Base-by-base conservation (phyloP, 23 red algal species). In the Cyanidioschyzon merolae region DNA sequence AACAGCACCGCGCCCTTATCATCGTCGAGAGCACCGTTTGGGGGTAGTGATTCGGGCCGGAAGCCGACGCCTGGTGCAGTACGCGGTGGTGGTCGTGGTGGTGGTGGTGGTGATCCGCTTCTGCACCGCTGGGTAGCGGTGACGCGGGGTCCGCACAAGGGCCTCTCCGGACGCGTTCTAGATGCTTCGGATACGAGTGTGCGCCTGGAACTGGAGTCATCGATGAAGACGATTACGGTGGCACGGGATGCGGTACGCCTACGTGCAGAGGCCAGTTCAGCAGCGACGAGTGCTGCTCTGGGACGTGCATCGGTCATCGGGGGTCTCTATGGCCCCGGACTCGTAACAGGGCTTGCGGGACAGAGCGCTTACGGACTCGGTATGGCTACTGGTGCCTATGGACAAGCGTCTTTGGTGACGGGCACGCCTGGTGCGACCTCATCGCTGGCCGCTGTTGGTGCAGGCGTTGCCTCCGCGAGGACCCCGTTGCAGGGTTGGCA, bases 141-240 rank as follows among this genome's bases (percentile, higher is more conserved):
- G 15, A 91, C 41, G 68, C 76, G 36, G 26, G 94, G 94, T 1
- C 82, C 57, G 30, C 88, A 92, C 83, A 98, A 98, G 68, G 88
- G 94, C 59, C 79, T 89, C 76, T 35, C 74, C 40, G 94, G 94
- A 1, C 85, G 80, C 37, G 94, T 92, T 38, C 68, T 98, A 37
- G 86, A 86, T 34, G 84, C 88, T 15, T 78, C 79, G 35, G 88
- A 86, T n/a, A 75, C 68, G 37, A 86, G 77, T 39, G 87, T 98
- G 26, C 84, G 88, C 0, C 80, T 98, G 37, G 88, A 91, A 83
- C 81, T 98, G 75, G 87, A 76, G 34, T 86, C 86, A 0, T 87
- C 83, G 75, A 87, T 89, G 84, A 89, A 91, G 68, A 89, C 77
- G 0, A 79, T 96, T 1, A 90, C 87, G 37, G 38, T 96, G 1